phyloP scores from a whole-genome alignment of 2,329 filamentous ascomycete genomes.

The Paraphoma sp. region DNA sequence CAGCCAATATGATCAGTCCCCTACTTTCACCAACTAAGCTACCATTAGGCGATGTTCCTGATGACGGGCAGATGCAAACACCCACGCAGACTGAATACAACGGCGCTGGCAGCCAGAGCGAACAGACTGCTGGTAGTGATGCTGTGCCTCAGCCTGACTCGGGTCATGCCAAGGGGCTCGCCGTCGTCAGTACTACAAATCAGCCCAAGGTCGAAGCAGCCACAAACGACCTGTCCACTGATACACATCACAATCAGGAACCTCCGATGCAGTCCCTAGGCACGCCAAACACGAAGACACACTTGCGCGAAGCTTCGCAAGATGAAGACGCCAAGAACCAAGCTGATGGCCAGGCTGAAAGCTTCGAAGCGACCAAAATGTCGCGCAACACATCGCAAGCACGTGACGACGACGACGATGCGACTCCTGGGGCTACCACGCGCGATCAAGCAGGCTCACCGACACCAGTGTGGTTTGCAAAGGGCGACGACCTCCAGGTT shows the following conservation, averaged over 20 bases:
- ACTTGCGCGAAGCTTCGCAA: background rate
- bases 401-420: constrained; percentile 12
- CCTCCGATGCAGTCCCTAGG: background rate
- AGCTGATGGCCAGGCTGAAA: background rate
- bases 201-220: no score
- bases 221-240: no score
- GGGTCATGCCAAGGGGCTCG: no score
- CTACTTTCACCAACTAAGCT: constrained; percentile 22
- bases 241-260: no score
- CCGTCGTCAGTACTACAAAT: no score
- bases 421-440: background rate
- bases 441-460: constrained; percentile 1
- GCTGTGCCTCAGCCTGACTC: no score
- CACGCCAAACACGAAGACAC: background rate
- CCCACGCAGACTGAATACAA: no score
- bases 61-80: background rate
- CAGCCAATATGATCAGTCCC: constrained; percentile 30
- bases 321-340: background rate
- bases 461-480: constrained; percentile 15
- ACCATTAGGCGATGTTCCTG: constrained; percentile 8
- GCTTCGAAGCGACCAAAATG: constrained; percentile 29
- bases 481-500: constrained; percentile 19
- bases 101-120: no score
- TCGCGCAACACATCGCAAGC: constrained; percentile 30
- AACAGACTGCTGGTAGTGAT: no score